Evolutionary conservation across 805 yeast species (phyloP).

Genomic region (Myxozyma neotropica): DNA sequence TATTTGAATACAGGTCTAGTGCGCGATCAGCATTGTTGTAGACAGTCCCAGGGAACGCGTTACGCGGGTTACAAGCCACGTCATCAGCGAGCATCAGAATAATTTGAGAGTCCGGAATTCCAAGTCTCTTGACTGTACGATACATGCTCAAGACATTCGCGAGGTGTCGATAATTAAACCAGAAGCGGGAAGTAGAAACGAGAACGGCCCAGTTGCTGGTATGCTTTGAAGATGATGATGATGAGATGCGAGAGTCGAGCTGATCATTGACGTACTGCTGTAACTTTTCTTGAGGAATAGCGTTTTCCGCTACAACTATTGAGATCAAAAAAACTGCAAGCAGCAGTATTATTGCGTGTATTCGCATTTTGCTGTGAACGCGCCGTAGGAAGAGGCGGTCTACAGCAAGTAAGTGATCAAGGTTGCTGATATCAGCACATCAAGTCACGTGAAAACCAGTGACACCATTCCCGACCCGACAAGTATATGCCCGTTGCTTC

Average conservation of each 20-base stretch:
- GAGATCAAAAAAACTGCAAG: background rate
- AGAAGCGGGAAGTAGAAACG: constrained; percentile 92
- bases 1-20: constrained; percentile 89
- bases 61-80: constrained; percentile 94
- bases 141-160: constrained; percentile 94
- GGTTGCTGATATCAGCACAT: too few relatives aligned
- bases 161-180: constrained; percentile 98
- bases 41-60: constrained; percentile 93
- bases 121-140: constrained; percentile 91
- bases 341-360: background rate
- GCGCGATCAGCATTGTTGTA: constrained; percentile 92
- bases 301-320: background rate
- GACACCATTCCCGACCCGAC: too few relatives aligned
- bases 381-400: too few relatives aligned
- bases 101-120: constrained; percentile 97
- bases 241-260: background rate
- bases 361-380: background rate
- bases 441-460: too few relatives aligned
- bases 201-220: constrained; percentile 60
- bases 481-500: background rate
- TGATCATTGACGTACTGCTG: constrained; percentile 5
- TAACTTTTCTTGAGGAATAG: constrained; percentile 1
- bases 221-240: background rate
- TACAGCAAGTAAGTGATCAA: background rate
- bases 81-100: constrained; percentile 96